phyloP scores from a whole-genome alignment of 257 asterid genomes.

The Apocynum venetum region DNA sequence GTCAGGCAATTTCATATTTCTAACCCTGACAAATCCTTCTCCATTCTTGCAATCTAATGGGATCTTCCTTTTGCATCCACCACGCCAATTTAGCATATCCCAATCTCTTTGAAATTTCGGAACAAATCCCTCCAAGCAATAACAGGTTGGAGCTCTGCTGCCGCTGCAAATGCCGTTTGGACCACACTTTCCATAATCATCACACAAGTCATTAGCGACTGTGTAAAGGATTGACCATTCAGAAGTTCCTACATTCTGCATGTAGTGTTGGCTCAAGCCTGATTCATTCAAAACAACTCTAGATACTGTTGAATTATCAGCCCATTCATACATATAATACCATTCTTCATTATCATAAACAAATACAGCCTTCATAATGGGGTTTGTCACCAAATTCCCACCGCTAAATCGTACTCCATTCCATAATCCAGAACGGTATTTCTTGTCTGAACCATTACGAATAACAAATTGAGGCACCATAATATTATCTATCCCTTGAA shows the following conservation, averaged over 20 bases:
- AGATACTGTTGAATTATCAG: background rate
- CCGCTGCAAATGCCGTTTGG: constrained; percentile 19
- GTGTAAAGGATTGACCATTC: constrained; percentile 9
- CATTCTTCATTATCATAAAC: background rate
- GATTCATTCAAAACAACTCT: constrained; percentile 2
- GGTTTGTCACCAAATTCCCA: background rate
- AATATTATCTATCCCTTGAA: constrained; percentile 7
- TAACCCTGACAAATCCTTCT: constrained; percentile 12
- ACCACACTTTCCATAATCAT: constrained; percentile 21
- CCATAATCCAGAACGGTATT: constrained; percentile 1
- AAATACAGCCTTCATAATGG: background rate
- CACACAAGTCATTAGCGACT: constrained; percentile 18
- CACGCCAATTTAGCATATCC: constrained; percentile 15
- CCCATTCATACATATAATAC: background rate
- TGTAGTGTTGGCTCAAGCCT: background rate
- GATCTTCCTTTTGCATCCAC: constrained; percentile 21
- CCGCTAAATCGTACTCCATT: constrained; percentile 8
- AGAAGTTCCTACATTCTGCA: constrained; percentile 6
- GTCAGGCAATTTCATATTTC: constrained; percentile 27
- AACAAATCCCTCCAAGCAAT: constrained; percentile 22
- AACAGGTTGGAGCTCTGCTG: constrained; percentile 8
- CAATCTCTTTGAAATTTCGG: constrained; percentile 19
- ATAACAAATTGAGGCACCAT: constrained; percentile 24
- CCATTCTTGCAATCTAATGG: constrained; percentile 9
- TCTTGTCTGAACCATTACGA: constrained; percentile 11